Conservation (phyloP, 129 eudicot species). For the Cynara cardunculus region DNA sequence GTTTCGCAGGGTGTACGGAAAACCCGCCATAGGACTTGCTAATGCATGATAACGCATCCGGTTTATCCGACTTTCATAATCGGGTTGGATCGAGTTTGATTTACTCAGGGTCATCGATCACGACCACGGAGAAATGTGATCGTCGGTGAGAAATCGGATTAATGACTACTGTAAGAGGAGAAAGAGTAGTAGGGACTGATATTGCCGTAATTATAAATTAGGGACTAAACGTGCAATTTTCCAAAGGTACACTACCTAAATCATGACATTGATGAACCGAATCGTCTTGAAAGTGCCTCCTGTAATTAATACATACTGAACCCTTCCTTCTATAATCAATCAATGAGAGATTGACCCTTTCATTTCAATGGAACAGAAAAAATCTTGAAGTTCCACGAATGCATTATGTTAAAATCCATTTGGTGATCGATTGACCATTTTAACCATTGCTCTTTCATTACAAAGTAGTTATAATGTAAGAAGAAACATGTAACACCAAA, state of each 20-base stretch:
- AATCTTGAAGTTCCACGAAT: no score
- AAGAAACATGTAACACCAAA: not conserved
- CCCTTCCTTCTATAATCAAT: not conserved
- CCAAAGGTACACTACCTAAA: not conserved
- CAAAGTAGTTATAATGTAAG: not conserved
- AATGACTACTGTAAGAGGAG: not conserved
- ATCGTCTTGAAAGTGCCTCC: not conserved
- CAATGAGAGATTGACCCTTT: not conserved
- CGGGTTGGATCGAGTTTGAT: not conserved
- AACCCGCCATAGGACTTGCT: constrained; percentile 16
- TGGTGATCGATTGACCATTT: not conserved
- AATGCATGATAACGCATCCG: constrained; percentile 5
- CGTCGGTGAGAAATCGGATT: not conserved
- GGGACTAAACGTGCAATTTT: not conserved
- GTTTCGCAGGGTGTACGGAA: constrained; percentile 25
- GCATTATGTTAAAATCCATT: no score
- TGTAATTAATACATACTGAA: not conserved
- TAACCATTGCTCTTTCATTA: not conserved
- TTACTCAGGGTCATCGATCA: not conserved
- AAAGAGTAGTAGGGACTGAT: not conserved
- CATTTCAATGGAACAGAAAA: not conserved
- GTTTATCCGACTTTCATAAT: not conserved
- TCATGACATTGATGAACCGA: not conserved
- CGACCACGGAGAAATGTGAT: not conserved
- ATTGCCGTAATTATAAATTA: not conserved